Percentiles rank a stretch among this genome's conserved stretches.
Conservation (phyloP, 345 rosid genomes). For the Moricandia arvensis region DNA sequence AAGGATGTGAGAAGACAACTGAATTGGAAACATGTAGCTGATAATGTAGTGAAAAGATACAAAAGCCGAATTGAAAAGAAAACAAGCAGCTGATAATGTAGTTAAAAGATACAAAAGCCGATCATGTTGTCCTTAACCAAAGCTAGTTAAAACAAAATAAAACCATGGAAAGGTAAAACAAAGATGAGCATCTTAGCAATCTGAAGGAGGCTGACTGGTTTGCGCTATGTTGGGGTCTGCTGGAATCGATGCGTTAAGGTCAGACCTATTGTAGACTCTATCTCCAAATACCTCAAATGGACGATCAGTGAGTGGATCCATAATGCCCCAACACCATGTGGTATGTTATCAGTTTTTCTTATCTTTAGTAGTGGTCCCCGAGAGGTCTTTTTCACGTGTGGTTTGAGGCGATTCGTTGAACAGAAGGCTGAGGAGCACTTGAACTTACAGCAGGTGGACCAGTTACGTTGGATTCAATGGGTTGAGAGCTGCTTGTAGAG, state of each 20-base stretch:
- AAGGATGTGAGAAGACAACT: too few relatives aligned
- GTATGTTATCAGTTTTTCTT: neutral
- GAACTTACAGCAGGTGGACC: neutral
- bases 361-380: neutral
- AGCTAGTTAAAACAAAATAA: too few relatives aligned
- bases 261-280: neutral
- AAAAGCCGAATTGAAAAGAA: too few relatives aligned
- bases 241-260: neutral
- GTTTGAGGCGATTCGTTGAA: neutral
- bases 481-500: neutral
- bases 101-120: too few relatives aligned
- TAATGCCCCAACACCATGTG: neutral
- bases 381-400: neutral
- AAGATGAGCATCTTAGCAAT: too few relatives aligned
- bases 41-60: too few relatives aligned
- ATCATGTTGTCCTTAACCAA: too few relatives aligned
- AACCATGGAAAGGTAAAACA: too few relatives aligned
- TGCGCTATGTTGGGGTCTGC: neutral
- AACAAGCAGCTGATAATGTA: too few relatives aligned
- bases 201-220: neutral
- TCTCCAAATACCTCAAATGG: conserved; percentile 5
- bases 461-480: neutral
- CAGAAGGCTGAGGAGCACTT: neutral
- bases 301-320: neutral
- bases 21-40: too few relatives aligned